Evolutionary conservation across 2,329 filamentous ascomycete species (phyloP).

Genomic region (Alternaria arborescens): DNA sequence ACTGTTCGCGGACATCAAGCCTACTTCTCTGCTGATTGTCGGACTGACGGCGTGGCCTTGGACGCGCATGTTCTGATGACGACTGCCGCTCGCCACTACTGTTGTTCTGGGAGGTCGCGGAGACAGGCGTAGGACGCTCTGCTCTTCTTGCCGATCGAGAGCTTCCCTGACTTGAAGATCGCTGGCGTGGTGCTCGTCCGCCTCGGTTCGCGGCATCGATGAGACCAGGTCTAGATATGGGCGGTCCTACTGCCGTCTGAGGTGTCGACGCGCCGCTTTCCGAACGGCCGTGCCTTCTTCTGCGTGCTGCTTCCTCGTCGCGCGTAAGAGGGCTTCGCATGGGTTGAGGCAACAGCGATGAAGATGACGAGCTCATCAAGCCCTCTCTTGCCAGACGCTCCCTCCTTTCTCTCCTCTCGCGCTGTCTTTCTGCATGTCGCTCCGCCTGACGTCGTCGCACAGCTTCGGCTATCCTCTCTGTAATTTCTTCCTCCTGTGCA

Average conservation of each 20-base stretch:
- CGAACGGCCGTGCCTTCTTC: slow-evolving; percentile 46
- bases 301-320: slow-evolving; percentile 42
- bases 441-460: slow-evolving; percentile 80
- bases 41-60: slow-evolving; percentile 49
- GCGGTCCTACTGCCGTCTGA: slow-evolving; percentile 49
- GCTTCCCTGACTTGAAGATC: slow-evolving; percentile 61
- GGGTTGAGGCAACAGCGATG: slow-evolving; percentile 34
- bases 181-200: slow-evolving; percentile 39
- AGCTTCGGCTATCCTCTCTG: slow-evolving; percentile 87
- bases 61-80: slow-evolving; percentile 31
- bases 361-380: slow-evolving; percentile 30
- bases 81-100: slow-evolving; percentile 60
- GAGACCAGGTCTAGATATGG: slow-evolving; percentile 58
- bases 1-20: slow-evolving; percentile 49
- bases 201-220: slow-evolving; percentile 53
- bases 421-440: slow-evolving; percentile 65
- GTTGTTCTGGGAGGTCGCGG: slow-evolving; percentile 58
- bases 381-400: slow-evolving; percentile 53
- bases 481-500: slow-evolving; percentile 86
- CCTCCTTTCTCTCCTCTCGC: slow-evolving; percentile 49
- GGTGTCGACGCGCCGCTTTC: slow-evolving; percentile 48
- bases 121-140: slow-evolving; percentile 38
- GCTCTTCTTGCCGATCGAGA: slow-evolving; percentile 47
- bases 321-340: slow-evolving; percentile 38
- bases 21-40: slow-evolving; percentile 56